Evolutionary conservation across 2,329 filamentous ascomycete genomes (phyloP), one percentile per base, ranked within the genome.

Genomic region (Colletotrichum cordylinicola): DNA sequence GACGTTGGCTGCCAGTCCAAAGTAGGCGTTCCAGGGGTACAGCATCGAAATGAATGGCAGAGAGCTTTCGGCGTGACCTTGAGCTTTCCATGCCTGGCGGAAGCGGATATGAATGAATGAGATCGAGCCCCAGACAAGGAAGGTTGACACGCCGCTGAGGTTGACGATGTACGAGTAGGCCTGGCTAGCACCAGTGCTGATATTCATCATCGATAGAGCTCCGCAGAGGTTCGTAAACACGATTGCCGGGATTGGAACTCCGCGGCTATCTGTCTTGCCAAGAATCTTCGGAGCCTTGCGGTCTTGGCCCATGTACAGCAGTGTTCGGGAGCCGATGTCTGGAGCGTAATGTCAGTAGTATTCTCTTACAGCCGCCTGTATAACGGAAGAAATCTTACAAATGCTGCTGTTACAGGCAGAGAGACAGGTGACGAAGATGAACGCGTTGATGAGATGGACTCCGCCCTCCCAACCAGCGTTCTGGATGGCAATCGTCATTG

Each of bases 391-490:
- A 4, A 13, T n/a, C 62, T 31, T 48, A 65, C 62, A 96, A 77
- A 96, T 93, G 10, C 93, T 94, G 68, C 91, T 92, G 84, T 96
- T 96, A 79, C 93, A 90, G 21, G 94, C 93, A 1, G 90, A 93
- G 48, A 95, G 86, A 71, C 94, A 94, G 15, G 94, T 94, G 10
- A 95, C 86, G 67, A 96, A 89, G 79, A 95, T 94, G 80, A 95
- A 93, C 52, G 92, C 93, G 78, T 96, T 96, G 85, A 96, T 94
- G 2, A 96, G 89, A 81, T 96, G 92, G 1, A 94, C 93, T 70
- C 93, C 94, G 31, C 90, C 91, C 70, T 93, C 84, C 90, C 93
- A 96, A 2, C 94, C 94, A 2, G 94, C 94, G 75, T 91, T 94
- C 77, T 93, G 91, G 61, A 96, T 90, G 2, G 93, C 93, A 75